Evolutionary conservation across 169 alveolate genomes (phyloP).

Genomic region (Nephromyces sp.): DNA sequence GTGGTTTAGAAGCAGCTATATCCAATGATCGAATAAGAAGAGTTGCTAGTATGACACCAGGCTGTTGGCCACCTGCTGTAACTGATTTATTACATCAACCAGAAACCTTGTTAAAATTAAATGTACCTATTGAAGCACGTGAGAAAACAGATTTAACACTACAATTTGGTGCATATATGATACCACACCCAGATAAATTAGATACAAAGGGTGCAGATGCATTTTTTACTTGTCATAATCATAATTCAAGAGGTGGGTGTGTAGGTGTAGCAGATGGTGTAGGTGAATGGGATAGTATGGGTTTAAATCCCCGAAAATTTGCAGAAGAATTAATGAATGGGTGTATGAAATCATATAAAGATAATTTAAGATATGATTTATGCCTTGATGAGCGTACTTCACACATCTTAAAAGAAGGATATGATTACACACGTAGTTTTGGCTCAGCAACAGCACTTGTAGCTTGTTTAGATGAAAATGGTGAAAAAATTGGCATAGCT

Average conservation of each 20-base stretch:
- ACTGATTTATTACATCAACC: background rate
- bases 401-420: slow-evolving; percentile 15
- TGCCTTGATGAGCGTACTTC: slow-evolving; percentile 6
- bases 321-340: slow-evolving; percentile 50
- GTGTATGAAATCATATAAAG: slow-evolving; percentile 29
- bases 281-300: slow-evolving; percentile 56
- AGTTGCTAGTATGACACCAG: background rate
- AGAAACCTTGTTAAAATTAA: background rate
- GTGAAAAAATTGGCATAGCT: slow-evolving; percentile 42
- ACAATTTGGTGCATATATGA: slow-evolving; percentile 18
- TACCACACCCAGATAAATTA: slow-evolving; percentile 58
- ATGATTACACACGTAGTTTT: slow-evolving; percentile 39
- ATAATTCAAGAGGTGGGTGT: slow-evolving; percentile 23
- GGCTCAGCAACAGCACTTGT: slow-evolving; percentile 54
- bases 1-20: background rate
- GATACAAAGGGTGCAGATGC: slow-evolving; percentile 81
- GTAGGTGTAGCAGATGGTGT: slow-evolving; percentile 68
- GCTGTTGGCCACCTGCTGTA: slow-evolving; percentile 6
- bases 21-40: background rate
- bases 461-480: slow-evolving; percentile 37
- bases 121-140: background rate
- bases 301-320: slow-evolving; percentile 44
- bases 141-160: slow-evolving; percentile 4
- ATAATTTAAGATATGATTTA: background rate
- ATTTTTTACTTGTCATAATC: slow-evolving; percentile 20